Conservation (phyloP, 768 basidiomycete species). For the Botryobasidium botryosum region DNA sequence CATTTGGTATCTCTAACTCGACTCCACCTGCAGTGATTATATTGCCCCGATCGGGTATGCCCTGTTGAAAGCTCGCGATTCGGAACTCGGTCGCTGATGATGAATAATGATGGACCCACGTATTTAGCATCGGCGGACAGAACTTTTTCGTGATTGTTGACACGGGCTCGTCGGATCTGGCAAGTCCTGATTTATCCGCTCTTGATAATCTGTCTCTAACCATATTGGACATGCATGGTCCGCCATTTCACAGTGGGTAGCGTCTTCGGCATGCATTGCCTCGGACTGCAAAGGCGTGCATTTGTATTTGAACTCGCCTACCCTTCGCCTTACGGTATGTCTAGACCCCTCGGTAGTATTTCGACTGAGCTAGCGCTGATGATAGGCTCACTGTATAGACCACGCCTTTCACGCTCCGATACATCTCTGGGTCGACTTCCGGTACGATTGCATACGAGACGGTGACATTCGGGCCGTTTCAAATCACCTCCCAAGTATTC, state of each 20-base stretch:
- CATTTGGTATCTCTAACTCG: too few relatives aligned
- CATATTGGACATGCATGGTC: not conserved
- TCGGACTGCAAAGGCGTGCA: constrained; percentile 30
- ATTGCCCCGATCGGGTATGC: too few relatives aligned
- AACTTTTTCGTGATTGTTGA: constrained; percentile 31
- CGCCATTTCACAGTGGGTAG: constrained; percentile 35
- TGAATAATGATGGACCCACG: too few relatives aligned
- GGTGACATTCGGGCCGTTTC: constrained; percentile 28
- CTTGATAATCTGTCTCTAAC: not conserved
- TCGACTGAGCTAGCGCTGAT: too few relatives aligned
- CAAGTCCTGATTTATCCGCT: constrained; percentile 16
- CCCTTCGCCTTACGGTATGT: constrained; percentile 15
- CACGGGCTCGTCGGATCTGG: constrained; percentile 42
- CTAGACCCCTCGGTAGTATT: too few relatives aligned
- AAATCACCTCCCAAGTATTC: constrained; percentile 31
- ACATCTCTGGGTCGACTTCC: constrained; percentile 33
- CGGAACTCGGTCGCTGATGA: too few relatives aligned
- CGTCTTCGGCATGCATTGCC: constrained; percentile 28
- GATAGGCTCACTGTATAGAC: constrained; percentile 5
- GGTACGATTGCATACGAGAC: constrained; percentile 33
- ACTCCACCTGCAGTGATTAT: too few relatives aligned
- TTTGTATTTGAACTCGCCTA: constrained; percentile 22
- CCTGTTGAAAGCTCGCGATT: too few relatives aligned
- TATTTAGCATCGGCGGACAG: constrained; percentile 1
- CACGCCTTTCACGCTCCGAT: constrained; percentile 28